Evolutionary conservation across 352 stramenopile genomes (phyloP).

Genomic region (Albugo laibachii): DNA sequence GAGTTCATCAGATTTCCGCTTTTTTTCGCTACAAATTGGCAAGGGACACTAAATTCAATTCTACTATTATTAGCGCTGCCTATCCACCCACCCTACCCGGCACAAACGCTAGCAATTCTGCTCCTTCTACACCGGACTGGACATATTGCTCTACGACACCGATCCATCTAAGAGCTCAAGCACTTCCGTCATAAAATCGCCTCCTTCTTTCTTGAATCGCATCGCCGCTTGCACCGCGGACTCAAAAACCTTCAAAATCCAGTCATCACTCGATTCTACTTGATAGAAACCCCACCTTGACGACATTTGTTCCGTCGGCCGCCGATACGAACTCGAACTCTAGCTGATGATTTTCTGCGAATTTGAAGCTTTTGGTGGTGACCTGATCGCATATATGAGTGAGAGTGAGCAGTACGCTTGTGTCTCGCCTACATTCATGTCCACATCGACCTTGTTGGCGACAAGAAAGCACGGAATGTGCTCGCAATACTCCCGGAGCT

Average conservation of each 20-base stretch:
- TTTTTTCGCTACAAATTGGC: no score
- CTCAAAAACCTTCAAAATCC: conserved; percentile 28
- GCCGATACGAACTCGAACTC: conserved; percentile 89
- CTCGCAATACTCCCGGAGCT: conserved; percentile 85
- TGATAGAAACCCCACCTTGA: conserved; percentile 46
- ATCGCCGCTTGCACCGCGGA: conserved; percentile 66
- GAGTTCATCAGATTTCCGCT: no score
- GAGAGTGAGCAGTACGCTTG: not conserved
- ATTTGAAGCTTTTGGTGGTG: conserved; percentile 94
- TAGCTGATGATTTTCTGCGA: conserved; percentile 85
- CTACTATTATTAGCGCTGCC: no score
- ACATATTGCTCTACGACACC: no score
- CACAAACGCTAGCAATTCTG: no score
- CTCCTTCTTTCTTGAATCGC: conserved; percentile 79
- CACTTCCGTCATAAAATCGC: conserved; percentile 86
- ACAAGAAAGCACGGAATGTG: conserved; percentile 85
- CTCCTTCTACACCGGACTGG: no score
- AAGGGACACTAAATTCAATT: no score
- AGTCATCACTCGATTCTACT: not conserved
- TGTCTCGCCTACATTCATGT: conserved; percentile 51
- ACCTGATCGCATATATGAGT: conserved; percentile 22
- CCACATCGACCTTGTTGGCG: conserved; percentile 95
- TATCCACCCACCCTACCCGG: no score
- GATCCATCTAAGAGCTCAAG: conserved; percentile 46
- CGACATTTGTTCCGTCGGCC: conserved; percentile 90